phyloP scores from a whole-genome alignment of 208 protist species.

The Leishmania arabica region DNA sequence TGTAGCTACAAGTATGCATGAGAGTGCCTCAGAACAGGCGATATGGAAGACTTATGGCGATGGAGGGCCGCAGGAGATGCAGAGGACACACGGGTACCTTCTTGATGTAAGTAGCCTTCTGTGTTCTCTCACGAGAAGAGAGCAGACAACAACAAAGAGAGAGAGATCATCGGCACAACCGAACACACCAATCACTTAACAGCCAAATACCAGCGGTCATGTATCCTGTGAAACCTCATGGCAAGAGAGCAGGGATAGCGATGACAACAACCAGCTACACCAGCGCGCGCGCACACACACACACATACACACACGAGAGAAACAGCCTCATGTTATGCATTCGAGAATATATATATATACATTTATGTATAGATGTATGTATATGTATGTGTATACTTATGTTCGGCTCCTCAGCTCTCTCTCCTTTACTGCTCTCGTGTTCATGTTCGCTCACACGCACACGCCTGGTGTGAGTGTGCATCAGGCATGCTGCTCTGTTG shows the following conservation, averaged over 20 bases:
- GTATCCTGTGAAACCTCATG: not conserved
- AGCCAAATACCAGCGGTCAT: not conserved
- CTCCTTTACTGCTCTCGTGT: not conserved
- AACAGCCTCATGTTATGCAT: not conserved
- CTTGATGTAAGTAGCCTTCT: constrained; percentile 8
- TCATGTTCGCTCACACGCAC: not conserved
- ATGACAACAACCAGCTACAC: not conserved
- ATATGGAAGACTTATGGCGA: not conserved
- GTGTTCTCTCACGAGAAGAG: not conserved
- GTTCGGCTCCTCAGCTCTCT: not conserved
- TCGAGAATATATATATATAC: not conserved
- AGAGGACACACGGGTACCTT: not conserved
- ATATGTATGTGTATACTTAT: not conserved
- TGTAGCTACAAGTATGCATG: not conserved
- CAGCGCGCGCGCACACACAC: not conserved
- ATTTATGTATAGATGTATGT: too few relatives aligned
- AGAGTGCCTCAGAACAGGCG: not conserved
- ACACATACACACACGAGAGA: not conserved
- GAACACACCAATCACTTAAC: not conserved
- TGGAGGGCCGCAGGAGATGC: not conserved
- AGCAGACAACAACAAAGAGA: not conserved
- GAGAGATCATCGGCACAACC: not conserved
- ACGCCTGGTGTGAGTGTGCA: too few relatives aligned
- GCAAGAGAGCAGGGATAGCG: not conserved
- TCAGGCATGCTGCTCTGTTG: not conserved